phyloP scores from a whole-genome alignment of 257 asterid genomes.

The Mitragyna speciosa region DNA sequence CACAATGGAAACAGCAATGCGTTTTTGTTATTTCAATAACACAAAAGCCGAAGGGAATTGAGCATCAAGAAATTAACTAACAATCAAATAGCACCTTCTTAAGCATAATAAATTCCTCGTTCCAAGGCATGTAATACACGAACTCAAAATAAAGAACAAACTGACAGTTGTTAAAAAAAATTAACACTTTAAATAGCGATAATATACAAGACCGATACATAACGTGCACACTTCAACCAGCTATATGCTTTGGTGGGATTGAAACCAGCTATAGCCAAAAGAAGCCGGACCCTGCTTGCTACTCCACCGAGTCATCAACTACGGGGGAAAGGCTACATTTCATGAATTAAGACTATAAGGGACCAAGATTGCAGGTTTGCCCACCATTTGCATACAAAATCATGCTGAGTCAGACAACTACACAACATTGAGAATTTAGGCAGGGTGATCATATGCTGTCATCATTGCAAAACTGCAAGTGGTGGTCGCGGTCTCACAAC shows the following conservation, averaged over 20 bases:
- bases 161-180: too few species aligned
- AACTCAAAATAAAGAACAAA: too few species aligned
- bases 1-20: neutral
- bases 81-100: neutral
- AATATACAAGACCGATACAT: neutral
- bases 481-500: conserved; percentile 81
- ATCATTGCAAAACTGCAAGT: conserved; percentile 48
- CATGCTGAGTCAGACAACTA: neutral
- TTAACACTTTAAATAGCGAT: too few species aligned
- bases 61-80: too few species aligned
- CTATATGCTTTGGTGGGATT: too few species aligned
- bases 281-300: neutral
- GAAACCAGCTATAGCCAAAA: neutral
- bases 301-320: neutral
- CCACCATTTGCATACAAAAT: too few species aligned
- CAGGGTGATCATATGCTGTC: neutral
- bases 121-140: neutral
- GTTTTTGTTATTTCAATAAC: neutral
- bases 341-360: neutral
- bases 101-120: neutral
- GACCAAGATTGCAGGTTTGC: neutral
- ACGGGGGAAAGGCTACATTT: neutral
- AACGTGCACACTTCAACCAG: neutral
- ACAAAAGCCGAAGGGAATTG: neutral
- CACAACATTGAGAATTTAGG: neutral